Percentiles rank a stretch among this genome's conserved stretches.
These are phyloP conservation scores for Coemansia sp. DNA, from an alignment of 192 early-diverging fungal species.

Conservation along the genomic window DNA sequence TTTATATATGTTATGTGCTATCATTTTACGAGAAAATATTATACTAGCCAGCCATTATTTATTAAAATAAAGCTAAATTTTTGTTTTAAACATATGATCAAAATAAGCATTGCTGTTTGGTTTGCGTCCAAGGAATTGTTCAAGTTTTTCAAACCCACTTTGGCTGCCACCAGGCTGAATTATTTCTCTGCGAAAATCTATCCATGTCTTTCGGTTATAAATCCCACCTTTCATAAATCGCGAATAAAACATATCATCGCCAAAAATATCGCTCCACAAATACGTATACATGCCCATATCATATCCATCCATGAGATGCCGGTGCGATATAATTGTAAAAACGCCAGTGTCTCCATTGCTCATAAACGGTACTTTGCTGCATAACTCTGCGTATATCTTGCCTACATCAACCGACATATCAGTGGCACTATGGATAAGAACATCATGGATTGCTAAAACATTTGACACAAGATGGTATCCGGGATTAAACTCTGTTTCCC, in stretches of 20 bases:
- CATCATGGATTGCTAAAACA: conserved; percentile 63
- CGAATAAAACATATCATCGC: conserved; percentile 68
- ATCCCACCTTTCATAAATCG: conserved; percentile 59
- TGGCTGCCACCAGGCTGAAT: conserved; percentile 58
- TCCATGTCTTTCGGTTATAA: conserved; percentile 56
- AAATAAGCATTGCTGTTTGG: conserved; percentile 39
- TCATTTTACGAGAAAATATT: too few relatives aligned
- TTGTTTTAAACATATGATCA: not conserved
- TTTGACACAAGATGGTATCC: conserved; percentile 55
- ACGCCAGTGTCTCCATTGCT: conserved; percentile 26
- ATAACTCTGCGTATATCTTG: conserved; percentile 43
- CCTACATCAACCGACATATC: conserved; percentile 45
- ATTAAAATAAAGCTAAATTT: not conserved
- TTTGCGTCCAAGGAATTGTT: conserved; percentile 67
- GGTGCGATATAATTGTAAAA: conserved; percentile 25
- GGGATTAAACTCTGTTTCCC: conserved; percentile 14
- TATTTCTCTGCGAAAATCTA: conserved; percentile 63
- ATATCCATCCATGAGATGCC: conserved; percentile 62
- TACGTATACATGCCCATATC: conserved; percentile 66
- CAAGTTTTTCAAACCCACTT: conserved; percentile 63
- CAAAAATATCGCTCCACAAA: conserved; percentile 67
- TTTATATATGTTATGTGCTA: too few relatives aligned
- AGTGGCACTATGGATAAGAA: conserved; percentile 58
- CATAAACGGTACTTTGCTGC: conserved; percentile 40
- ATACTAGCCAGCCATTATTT: too few relatives aligned